Evolutionary conservation across 2,329 filamentous ascomycete genomes (phyloP), one percentile per base, ranked within the genome.

Genomic region (Fusarium temperatum): DNA sequence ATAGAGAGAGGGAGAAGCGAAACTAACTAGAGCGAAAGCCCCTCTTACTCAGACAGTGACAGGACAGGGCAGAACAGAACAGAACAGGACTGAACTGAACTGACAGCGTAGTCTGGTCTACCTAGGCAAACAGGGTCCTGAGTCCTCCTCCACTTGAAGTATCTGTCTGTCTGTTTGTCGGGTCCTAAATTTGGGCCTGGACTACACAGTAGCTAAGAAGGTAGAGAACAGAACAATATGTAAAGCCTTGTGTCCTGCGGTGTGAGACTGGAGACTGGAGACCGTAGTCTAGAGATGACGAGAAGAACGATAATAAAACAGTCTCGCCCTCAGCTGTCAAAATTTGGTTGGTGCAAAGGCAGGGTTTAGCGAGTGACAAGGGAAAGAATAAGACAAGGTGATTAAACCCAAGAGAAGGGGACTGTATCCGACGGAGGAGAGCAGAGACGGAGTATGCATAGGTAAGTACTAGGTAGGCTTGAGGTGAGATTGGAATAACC

Each of bases 361-460:
- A 63, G 61, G 72, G 72, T 73, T 66, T 68, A 73, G 72, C 54
- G 62, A 76, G 63, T 61, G 65, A 60, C 45, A 63, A 59, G 64
- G 48, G 42, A 45, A 56, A 63, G 50, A 67, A 64, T 39, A 65
- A 48, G 57, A 59, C 18, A 38, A 67, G 50, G 36, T 50, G 28
- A 70, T 42, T 36, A 24, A 38, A 59, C 32, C 45, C 57, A 41
- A 54, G 44, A 41, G 38, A 44, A 61, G 45, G 63, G 38, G 47
- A 57, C 32, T 44, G 35, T 39, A 58, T 39, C 41, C 53, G 53
- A 42, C 20, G 38, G 53, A 26, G 35, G 24, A 39, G 51, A 50
- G 18, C 45, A 48, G 38, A 45, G 10, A 51, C 22, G 48, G 48
- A 36, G 50, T 22, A 54, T 56, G 55, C 30, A 69, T 50, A 35